These are phyloP conservation scores for Diversispora eburnea DNA, from an alignment of 192 early-diverging fungal genomes.

Conservation along the genomic window DNA sequence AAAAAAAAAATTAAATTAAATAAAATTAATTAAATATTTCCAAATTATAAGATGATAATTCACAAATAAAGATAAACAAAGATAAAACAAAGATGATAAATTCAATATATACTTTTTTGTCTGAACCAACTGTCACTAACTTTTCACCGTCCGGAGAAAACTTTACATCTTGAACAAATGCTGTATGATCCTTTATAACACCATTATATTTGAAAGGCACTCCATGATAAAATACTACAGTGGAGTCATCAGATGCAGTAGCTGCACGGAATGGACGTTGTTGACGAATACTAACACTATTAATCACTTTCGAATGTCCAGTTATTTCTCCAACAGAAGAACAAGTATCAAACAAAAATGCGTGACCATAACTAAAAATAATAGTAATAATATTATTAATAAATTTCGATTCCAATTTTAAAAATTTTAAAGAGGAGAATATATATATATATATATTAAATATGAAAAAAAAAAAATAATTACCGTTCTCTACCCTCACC, in stretches of 20 bases:
- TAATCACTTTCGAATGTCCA: slow-evolving; percentile 87
- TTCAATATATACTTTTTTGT: slow-evolving; percentile 61
- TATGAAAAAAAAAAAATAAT: not conserved
- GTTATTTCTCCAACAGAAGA: slow-evolving; percentile 87
- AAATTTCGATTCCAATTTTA: not conserved
- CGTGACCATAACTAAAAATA: slow-evolving; percentile 71
- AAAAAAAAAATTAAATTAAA: not conserved
- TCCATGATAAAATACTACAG: slow-evolving; percentile 87
- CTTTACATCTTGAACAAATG: slow-evolving; percentile 87
- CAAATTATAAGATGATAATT: not conserved
- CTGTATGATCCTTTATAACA: slow-evolving; percentile 73
- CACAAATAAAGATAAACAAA: not conserved
- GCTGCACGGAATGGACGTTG: slow-evolving; percentile 88
- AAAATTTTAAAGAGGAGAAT: not conserved
- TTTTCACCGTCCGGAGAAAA: slow-evolving; percentile 78
- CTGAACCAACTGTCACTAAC: slow-evolving; percentile 82
- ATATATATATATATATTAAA: not conserved
- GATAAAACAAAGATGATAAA: not conserved
- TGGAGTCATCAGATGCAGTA: slow-evolving; percentile 87
- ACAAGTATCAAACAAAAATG: slow-evolving; percentile 85
- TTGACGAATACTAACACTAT: slow-evolving; percentile 86
- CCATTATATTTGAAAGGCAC: slow-evolving; percentile 84
- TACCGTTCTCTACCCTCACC: slow-evolving; percentile 88
- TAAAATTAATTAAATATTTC: not conserved
- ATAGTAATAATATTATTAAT: not conserved